Evolutionary conservation across 176 grass and related monocot species (phyloP).

Genomic region (Aegilops sharonensis): DNA sequence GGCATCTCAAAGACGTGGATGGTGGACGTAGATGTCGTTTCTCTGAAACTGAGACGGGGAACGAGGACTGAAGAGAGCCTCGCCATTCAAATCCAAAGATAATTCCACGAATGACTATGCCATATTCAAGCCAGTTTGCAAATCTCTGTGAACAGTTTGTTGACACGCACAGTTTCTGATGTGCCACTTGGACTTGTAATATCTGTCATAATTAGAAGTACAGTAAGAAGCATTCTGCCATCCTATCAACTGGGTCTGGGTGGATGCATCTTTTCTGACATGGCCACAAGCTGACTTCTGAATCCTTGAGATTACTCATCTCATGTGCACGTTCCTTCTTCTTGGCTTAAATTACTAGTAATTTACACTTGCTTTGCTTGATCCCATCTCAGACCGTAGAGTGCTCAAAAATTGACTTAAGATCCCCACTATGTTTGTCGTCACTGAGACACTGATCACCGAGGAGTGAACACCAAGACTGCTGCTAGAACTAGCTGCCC

Average conservation of each 20-base stretch:
- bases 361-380: not conserved
- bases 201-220: not conserved
- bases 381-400: not conserved
- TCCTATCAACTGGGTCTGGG: not conserved
- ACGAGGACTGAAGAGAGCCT: not conserved
- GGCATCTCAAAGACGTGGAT: not conserved
- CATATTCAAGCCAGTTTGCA: not conserved
- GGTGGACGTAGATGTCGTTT: not conserved
- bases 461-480: not conserved
- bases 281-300: not conserved
- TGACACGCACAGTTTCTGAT: too few species aligned
- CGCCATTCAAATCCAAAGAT: not conserved
- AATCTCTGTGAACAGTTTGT: not conserved
- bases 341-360: not conserved
- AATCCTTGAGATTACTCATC: not conserved
- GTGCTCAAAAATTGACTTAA: not conserved
- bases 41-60: not conserved
- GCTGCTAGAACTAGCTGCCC: not conserved
- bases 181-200: not conserved
- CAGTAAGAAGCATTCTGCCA: not conserved
- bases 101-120: not conserved
- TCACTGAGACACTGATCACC: not conserved
- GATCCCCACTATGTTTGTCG: not conserved
- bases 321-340: not conserved
- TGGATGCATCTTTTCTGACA: not conserved